phyloP scores from a whole-genome alignment of 176 grass and related monocot genomes.

The Oryza coarctata region DNA sequence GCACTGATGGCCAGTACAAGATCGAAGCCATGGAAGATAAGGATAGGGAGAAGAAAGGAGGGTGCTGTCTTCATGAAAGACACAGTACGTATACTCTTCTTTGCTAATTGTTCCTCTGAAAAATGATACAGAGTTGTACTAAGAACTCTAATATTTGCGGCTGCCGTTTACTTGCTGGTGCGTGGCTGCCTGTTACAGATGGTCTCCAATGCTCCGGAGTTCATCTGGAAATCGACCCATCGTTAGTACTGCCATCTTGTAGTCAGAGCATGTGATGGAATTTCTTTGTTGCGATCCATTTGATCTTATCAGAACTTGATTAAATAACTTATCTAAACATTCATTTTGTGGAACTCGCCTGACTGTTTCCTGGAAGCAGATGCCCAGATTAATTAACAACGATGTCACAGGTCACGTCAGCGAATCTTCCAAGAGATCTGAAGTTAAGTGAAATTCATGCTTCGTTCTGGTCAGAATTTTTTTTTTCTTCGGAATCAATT shows the following conservation, averaged over 20 bases:
- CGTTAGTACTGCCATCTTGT: too few relatives aligned
- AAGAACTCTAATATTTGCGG: neutral
- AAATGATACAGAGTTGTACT: neutral
- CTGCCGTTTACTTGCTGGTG: neutral
- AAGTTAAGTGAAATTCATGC: neutral
- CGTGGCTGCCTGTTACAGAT: neutral
- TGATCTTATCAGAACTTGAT: neutral
- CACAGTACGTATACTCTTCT: neutral
- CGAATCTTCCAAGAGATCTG: neutral
- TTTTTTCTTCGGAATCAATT: too few relatives aligned
- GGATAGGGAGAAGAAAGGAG: neutral
- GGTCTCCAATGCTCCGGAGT: neutral
- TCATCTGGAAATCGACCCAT: neutral
- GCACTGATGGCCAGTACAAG: neutral
- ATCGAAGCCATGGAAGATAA: neutral
- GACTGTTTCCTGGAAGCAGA: neutral
- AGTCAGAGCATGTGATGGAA: too few relatives aligned
- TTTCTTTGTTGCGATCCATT: neutral
- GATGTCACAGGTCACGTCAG: neutral
- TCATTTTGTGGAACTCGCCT: neutral
- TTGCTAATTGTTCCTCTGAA: neutral
- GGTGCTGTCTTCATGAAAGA: neutral
- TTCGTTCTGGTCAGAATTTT: too few relatives aligned
- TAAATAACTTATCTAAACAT: neutral
- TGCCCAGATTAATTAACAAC: neutral